These are phyloP conservation scores for maize (Zea mays) DNA, from an alignment of 176 grass and related monocot genomes.

Conservation along the genomic window Zm-B73-REFERENCE-NAM-5.0 NC_050097.1:222090001-222090500, in stretches of 20 bases:
- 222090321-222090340: slow-evolving; percentile 84
- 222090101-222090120: slow-evolving; percentile 55
- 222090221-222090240: slow-evolving; percentile 66
- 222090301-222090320: slow-evolving; percentile 74
- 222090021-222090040: slow-evolving; percentile 72
- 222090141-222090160: slow-evolving; percentile 31
- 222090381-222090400: slow-evolving; percentile 84
- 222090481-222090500: slow-evolving; percentile 98
- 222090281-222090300: slow-evolving; percentile 99
- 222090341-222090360: slow-evolving; percentile 95
- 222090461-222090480: slow-evolving; percentile 91
- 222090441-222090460: slow-evolving; percentile 91
- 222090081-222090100: slow-evolving; percentile 57
- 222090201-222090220: slow-evolving; percentile 59
- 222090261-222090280: slow-evolving; percentile 94
- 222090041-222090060: slow-evolving; percentile 28
- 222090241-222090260: slow-evolving; percentile 93
- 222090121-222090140: slow-evolving; percentile 5
- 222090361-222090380: slow-evolving; percentile 97
- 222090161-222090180: not conserved
- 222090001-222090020: slow-evolving; percentile 98
- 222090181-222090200: slow-evolving; percentile 22
- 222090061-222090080: slow-evolving; percentile 66
- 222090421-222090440: slow-evolving; percentile 88
- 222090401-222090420: slow-evolving; percentile 87